Conservation (phyloP, 371 early-diverging fungal genomes). For the Mortierella sp. region DNA sequence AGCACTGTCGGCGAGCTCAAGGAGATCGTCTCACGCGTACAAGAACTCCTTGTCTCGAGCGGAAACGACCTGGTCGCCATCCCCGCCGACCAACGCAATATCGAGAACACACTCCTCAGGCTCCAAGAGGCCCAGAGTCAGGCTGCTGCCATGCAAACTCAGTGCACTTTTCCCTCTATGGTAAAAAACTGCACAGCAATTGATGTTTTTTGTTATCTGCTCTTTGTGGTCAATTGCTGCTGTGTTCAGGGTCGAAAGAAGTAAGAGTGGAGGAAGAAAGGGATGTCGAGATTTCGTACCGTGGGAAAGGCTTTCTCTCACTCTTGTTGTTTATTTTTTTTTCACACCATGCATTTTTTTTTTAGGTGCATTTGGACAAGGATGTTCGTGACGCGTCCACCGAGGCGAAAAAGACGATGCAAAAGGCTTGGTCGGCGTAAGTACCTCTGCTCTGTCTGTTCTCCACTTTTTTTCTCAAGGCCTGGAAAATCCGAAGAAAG, state of each 20-base stretch:
- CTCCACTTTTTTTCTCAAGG: background rate
- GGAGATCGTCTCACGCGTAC: slow-evolving; percentile 14
- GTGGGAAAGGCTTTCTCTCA: background rate
- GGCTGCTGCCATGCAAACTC: slow-evolving; percentile 45
- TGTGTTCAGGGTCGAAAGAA: background rate
- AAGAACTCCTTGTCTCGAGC: slow-evolving; percentile 23
- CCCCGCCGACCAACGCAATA: slow-evolving; percentile 22
- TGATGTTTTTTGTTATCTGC: background rate
- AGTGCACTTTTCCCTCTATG: slow-evolving; percentile 51
- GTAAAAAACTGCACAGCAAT: background rate
- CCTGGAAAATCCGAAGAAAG: background rate
- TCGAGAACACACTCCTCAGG: slow-evolving; percentile 32
- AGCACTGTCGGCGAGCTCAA: slow-evolving; percentile 24
- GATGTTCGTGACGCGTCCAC: slow-evolving; percentile 50
- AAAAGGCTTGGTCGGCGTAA: slow-evolving; percentile 55
- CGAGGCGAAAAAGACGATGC: slow-evolving; percentile 48
- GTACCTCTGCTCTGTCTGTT: background rate
- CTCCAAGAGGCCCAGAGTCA: slow-evolving; percentile 46
- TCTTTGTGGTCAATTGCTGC: background rate
- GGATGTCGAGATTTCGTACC: background rate
- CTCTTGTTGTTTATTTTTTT: background rate
- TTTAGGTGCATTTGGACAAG: slow-evolving; percentile 45
- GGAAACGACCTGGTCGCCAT: slow-evolving; percentile 31
- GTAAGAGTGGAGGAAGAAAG: background rate
- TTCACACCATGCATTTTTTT: background rate